Percentiles rank a stretch among this genome's conserved stretches.
Conservation (phyloP, 73 alveolate species). For the Paramecium caudatum region DNA sequence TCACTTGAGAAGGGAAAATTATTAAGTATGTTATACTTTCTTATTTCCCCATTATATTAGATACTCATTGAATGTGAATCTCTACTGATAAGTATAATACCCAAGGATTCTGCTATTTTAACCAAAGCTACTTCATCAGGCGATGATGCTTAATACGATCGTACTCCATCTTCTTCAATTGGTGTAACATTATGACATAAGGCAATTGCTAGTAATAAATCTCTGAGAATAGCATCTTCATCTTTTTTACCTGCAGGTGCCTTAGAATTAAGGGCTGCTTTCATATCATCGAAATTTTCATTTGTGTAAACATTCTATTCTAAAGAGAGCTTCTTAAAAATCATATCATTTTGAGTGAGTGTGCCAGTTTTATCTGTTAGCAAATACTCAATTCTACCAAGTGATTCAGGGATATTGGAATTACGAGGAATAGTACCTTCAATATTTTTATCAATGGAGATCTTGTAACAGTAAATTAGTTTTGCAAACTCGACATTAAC, state of each 20-base stretch:
- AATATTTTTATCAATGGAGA: conserved; percentile 85
- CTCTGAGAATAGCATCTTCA: conserved; percentile 81
- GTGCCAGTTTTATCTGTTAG: conserved; percentile 96
- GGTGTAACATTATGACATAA: conserved; percentile 93
- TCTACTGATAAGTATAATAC: conserved; percentile 79
- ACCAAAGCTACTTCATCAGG: conserved; percentile 96
- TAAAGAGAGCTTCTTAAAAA: conserved; percentile 83
- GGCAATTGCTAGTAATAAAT: conserved; percentile 82
- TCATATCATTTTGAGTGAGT: conserved; percentile 93
- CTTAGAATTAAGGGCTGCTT: conserved; percentile 70
- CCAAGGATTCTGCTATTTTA: conserved; percentile 86
- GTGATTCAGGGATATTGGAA: conserved; percentile 93
- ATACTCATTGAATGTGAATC: conserved; percentile 79
- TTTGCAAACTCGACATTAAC: conserved; percentile 93
- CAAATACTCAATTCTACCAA: conserved; percentile 92
- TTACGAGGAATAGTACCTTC: conserved; percentile 94
- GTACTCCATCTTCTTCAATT: conserved; percentile 72
- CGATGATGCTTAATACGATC: conserved; percentile 80
- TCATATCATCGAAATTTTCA: conserved; percentile 79
- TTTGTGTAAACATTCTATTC: conserved; percentile 78
- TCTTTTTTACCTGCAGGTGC: conserved; percentile 64
- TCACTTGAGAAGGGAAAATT: conserved; percentile 96
- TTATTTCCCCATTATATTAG: conserved; percentile 67
- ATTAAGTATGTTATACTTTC: conserved; percentile 82
- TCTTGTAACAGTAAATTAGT: conserved; percentile 82